Conservation (phyloP, 306 rosid genomes). For the Prunus persica region Prunus_persica_NCBIv2 NC_034012.1:25166001-25166500, state of each 20-base stretch:
- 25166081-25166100: conserved; percentile 2
- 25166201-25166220: no score
- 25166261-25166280: background rate
- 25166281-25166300: conserved; percentile 95
- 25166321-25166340: conserved; percentile 75
- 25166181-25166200: no score
- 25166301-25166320: conserved; percentile 81
- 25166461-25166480: conserved; percentile 86
- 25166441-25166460: conserved; percentile 88
- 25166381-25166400: conserved; percentile 91
- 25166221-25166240: no score
- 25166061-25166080: conserved; percentile 87
- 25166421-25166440: conserved; percentile 78
- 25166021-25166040: conserved; percentile 84
- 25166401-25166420: conserved; percentile 90
- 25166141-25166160: background rate
- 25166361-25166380: conserved; percentile 92
- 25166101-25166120: background rate
- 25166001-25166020: conserved; percentile 87
- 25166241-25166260: background rate
- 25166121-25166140: background rate
- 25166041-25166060: conserved; percentile 85
- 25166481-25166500: conserved; percentile 73
- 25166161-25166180: no score
- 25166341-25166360: conserved; percentile 83